Percentiles rank a stretch among this genome's conserved stretches.
Conservation (phyloP, 2,329 filamentous ascomycete genomes). For the Colletotrichum australisinense region DNA sequence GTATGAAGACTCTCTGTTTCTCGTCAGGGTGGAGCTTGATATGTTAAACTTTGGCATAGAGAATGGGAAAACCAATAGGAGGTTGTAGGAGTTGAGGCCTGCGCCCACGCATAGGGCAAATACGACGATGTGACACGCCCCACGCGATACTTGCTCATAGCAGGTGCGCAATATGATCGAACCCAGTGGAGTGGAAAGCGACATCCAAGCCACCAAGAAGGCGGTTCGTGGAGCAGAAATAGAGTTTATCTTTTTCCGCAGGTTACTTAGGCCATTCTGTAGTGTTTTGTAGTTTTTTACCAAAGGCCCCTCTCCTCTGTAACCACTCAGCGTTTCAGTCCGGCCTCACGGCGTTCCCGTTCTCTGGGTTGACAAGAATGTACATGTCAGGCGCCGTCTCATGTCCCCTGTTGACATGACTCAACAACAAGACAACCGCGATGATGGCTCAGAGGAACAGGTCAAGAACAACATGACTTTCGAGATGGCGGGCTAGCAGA, state of each 20-base stretch:
- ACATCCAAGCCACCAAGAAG: background rate
- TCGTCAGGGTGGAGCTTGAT: too few relatives aligned
- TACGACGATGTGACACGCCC: too few relatives aligned
- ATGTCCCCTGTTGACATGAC: background rate
- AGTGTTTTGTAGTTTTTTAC: background rate
- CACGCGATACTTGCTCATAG: too few relatives aligned
- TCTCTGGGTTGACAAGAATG: background rate
- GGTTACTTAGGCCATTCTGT: background rate
- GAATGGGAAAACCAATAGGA: too few relatives aligned
- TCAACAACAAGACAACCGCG: background rate
- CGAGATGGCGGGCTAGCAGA: background rate
- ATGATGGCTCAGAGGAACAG: background rate
- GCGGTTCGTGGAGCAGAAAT: background rate
- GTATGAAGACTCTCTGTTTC: too few relatives aligned
- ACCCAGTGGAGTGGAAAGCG: too few relatives aligned
- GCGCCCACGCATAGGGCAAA: too few relatives aligned
- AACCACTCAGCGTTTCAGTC: constrained; percentile 20
- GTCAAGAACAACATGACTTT: background rate
- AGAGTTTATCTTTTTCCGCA: background rate
- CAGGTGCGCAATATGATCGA: background rate
- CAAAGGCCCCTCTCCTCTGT: constrained; percentile 11
- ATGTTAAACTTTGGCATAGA: too few relatives aligned
- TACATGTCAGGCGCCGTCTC: background rate
- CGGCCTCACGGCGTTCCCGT: background rate
- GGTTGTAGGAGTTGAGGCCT: too few relatives aligned